Conservation (phyloP, 1,284 basidiomycete genomes). For the Microbotryomycetes sp. region DNA sequence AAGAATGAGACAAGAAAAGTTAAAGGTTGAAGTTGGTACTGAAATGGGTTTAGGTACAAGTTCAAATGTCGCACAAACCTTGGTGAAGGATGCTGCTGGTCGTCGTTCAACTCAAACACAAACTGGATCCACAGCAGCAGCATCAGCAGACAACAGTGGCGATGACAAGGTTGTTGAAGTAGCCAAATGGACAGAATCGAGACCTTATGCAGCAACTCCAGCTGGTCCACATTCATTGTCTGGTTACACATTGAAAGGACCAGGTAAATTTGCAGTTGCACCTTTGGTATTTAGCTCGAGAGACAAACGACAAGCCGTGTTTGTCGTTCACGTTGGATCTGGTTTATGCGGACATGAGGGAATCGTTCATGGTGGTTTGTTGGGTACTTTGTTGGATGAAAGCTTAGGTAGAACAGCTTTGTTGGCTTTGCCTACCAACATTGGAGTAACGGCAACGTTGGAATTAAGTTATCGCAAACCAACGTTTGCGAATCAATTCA, state of each 20-base stretch:
- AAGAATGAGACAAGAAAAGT: conserved; percentile 44
- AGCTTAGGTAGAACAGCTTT: conserved; percentile 72
- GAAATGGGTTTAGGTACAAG: not conserved
- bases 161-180: too few relatives aligned
- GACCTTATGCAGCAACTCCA: conserved; percentile 29
- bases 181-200: conserved; percentile 19
- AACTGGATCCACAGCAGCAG: not conserved
- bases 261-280: conserved; percentile 69
- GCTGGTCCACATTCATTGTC: conserved; percentile 63
- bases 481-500: conserved; percentile 51
- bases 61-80: not conserved
- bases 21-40: conserved; percentile 1
- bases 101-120: not conserved
- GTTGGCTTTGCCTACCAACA: conserved; percentile 72
- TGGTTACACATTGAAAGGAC: conserved; percentile 74
- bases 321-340: conserved; percentile 73
- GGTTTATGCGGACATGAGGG: conserved; percentile 59
- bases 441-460: conserved; percentile 77
- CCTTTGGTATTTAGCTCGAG: conserved; percentile 66
- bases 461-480: conserved; percentile 43
- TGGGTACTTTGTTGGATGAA: conserved; percentile 88
- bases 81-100: not conserved
- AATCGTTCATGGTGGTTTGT: conserved; percentile 80
- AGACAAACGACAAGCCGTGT: conserved; percentile 65
- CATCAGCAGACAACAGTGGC: not conserved